phyloP scores from a whole-genome alignment of 345 rosid species.

The Firmiana major region DNA sequence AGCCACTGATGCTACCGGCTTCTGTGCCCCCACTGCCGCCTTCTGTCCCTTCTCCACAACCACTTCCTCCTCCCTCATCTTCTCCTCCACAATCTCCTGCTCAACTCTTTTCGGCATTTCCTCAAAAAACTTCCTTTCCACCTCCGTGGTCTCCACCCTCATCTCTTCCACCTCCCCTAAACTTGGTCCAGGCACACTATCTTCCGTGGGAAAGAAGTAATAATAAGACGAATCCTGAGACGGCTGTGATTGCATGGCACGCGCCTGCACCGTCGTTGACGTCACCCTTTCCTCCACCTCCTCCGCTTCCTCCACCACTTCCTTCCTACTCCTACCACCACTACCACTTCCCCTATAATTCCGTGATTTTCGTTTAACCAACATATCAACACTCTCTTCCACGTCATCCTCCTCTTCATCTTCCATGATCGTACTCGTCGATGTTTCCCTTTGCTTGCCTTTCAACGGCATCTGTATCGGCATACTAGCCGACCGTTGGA shows the following conservation, averaged over 20 bases:
- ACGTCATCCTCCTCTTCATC: slow-evolving; percentile 61
- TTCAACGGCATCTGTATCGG: slow-evolving; percentile 68
- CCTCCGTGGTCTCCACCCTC: slow-evolving; percentile 22
- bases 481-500: slow-evolving; percentile 73
- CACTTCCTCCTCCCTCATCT: background rate
- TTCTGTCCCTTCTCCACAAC: slow-evolving; percentile 6
- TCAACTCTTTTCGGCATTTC: slow-evolving; percentile 21
- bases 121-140: slow-evolving; percentile 33
- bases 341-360: slow-evolving; percentile 32
- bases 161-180: slow-evolving; percentile 48
- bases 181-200: slow-evolving; percentile 56
- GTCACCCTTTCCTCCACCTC: slow-evolving; percentile 13
- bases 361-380: slow-evolving; percentile 55
- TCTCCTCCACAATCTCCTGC: slow-evolving; percentile 18
- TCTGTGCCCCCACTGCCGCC: slow-evolving; percentile 12
- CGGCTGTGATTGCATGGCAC: slow-evolving; percentile 15
- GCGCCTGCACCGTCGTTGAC: slow-evolving; percentile 28
- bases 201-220: slow-evolving; percentile 45
- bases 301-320: slow-evolving; percentile 9
- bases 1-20: slow-evolving; percentile 12
- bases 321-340: slow-evolving; percentile 25
- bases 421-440: slow-evolving; percentile 49
- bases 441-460: slow-evolving; percentile 29
- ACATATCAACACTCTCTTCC: slow-evolving; percentile 24
- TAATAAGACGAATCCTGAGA: slow-evolving; percentile 32